Base-by-base conservation (phyloP, 1,139 yeast genomes). In the Geotrichum carabidarum region DNA sequence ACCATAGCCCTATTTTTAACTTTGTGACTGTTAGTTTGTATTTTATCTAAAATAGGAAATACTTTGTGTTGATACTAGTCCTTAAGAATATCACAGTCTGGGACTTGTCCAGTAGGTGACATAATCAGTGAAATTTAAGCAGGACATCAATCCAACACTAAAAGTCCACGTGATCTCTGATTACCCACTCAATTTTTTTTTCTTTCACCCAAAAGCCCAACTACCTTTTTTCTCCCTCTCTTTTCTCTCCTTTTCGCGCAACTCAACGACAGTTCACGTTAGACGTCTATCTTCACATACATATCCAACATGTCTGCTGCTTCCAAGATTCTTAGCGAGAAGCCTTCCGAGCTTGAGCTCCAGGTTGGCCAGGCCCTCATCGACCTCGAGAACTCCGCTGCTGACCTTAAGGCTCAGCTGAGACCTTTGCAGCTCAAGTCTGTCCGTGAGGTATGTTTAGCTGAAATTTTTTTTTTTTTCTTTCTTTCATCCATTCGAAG, bases 361-460 rank as follows among this genome's bases (percentile, higher is more conserved):
- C 95, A 93, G 83, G 96, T 93, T 76, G 98, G 97, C 73, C 98
- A 93, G 83, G 97, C 99, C 73, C 89, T 93, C 77, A 78, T 85
- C 74, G 99, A 93, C 82, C 85, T 93, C 79, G 99, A 94, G 83
- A 79, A 83, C 75, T 84, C 90, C 79, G 83, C 95, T 74, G 79
- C 87, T 68, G 99, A 93, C 77, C 82, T 91, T 77, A 91, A 91
- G 86, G 93, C 96, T 72, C 97, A 90, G 73, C 85, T 93, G 78
- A 90, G 98, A 84, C 90, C 95, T 67, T 86, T 93, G 78, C 98
- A 93, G 82, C 89, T 93, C 91, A 89, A 91, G 83, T 85, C 96
- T 73, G 91, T 91, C 80, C 89, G 90, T 80, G 99, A 94, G 79
- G 78, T 75, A 42, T 40, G 56, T 65, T 60, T 59, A 14, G 9